Conservation (phyloP, 2,329 filamentous ascomycete genomes). For the Cercospora sojina region DNA sequence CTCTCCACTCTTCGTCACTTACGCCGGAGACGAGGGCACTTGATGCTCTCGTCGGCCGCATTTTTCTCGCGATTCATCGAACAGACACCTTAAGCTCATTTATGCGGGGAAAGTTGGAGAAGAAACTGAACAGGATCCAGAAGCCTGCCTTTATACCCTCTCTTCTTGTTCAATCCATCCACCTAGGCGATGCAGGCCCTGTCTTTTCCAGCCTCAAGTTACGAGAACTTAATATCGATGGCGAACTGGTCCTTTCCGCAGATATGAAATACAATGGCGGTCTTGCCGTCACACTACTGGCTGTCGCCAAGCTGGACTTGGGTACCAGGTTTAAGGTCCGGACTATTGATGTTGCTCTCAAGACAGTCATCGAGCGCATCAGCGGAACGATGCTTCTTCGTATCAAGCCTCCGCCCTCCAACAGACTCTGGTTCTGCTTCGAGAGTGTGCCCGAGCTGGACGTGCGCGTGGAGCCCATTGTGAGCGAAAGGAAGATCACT, state of each 20-base stretch:
- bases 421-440: slow-evolving; percentile 94
- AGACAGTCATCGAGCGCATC: slow-evolving; percentile 78
- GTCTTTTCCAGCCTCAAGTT: slow-evolving; percentile 85
- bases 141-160: slow-evolving; percentile 86
- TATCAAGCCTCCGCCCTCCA: slow-evolving; percentile 92
- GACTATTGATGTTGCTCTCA: slow-evolving; percentile 85
- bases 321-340: slow-evolving; percentile 84
- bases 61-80: slow-evolving; percentile 86
- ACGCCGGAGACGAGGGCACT: slow-evolving; percentile 89
- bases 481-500: slow-evolving; percentile 92
- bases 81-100: slow-evolving; percentile 77
- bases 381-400: slow-evolving; percentile 82
- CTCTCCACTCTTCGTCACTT: slow-evolving; percentile 78
- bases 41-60: slow-evolving; percentile 82
- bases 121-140: slow-evolving; percentile 92
- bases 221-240: slow-evolving; percentile 86
- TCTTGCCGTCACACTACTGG: slow-evolving; percentile 83
- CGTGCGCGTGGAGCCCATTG: slow-evolving; percentile 90
- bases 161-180: slow-evolving; percentile 76
- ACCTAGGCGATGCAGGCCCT: slow-evolving; percentile 82
- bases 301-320: slow-evolving; percentile 89
- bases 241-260: slow-evolving; percentile 81
- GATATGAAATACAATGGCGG: slow-evolving; percentile 88
- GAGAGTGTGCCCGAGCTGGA: slow-evolving; percentile 92
- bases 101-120: slow-evolving; percentile 82